These are phyloP conservation scores for Rhizomucor miehei DNA, from an alignment of 371 early-diverging fungal species.

Conservation along the genomic window DNA sequence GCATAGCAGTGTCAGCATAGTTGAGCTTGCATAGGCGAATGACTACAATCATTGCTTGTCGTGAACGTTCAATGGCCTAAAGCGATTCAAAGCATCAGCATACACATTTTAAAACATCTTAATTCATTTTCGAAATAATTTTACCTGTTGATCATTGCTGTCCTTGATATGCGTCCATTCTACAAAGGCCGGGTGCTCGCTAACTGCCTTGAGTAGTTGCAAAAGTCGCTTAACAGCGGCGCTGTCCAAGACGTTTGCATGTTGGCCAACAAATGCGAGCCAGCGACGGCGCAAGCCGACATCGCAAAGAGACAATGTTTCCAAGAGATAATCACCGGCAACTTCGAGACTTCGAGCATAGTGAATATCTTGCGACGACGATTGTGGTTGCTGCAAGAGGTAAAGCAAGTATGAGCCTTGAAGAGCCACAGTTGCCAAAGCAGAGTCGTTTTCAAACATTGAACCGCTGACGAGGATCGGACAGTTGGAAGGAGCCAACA, in stretches of 20 bases:
- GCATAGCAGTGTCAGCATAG: conserved; percentile 26
- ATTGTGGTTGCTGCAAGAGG: conserved; percentile 31
- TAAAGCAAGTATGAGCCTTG: conserved; percentile 61
- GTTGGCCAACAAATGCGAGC: conserved; percentile 48
- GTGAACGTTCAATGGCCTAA: neutral
- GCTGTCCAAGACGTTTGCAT: conserved; percentile 13
- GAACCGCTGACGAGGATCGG: conserved; percentile 59
- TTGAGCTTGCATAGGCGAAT: conserved; percentile 36
- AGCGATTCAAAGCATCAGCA: neutral
- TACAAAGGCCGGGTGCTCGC: conserved; percentile 22
- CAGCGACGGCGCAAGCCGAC: conserved; percentile 45
- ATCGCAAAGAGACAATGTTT: conserved; percentile 46
- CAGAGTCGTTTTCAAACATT: conserved; percentile 53
- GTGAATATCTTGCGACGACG: conserved; percentile 2
- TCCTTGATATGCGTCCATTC: conserved; percentile 12
- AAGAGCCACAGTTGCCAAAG: conserved; percentile 52
- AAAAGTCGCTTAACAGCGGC: conserved; percentile 26
- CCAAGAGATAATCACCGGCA: conserved; percentile 58
- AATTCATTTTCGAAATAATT: neutral
- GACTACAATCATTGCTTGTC: conserved; percentile 29
- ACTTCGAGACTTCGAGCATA: conserved; percentile 34
- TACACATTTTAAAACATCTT: neutral
- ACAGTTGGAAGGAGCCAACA: conserved; percentile 48
- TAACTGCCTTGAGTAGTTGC: conserved; percentile 24
- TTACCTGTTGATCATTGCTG: neutral